Evolutionary conservation across 208 protist species (phyloP).

Genomic region (Trichomonas gallinae): DNA sequence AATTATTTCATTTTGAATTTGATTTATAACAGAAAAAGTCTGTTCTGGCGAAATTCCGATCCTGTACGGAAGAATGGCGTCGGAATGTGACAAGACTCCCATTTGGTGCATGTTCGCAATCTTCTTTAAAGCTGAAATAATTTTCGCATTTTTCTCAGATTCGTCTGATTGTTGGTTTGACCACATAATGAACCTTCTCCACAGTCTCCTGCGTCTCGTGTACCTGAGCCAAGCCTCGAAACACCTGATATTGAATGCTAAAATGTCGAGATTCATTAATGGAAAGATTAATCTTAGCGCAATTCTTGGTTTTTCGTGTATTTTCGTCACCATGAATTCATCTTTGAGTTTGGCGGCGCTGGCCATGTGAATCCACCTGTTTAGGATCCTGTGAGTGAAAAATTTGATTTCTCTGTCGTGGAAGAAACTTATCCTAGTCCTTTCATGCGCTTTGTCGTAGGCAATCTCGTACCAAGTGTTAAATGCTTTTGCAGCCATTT

Average conservation of each 20-base stretch:
- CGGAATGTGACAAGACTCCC: not conserved
- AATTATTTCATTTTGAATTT: not conserved
- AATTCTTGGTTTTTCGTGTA: not conserved
- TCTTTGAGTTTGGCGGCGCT: not conserved
- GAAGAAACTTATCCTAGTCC: not conserved
- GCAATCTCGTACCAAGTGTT: not conserved
- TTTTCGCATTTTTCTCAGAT: not conserved
- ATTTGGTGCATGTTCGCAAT: not conserved
- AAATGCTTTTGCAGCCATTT: not conserved
- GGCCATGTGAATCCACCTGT: not conserved
- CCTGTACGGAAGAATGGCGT: not conserved
- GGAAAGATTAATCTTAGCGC: not conserved
- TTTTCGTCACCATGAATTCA: not conserved
- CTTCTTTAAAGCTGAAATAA: not conserved
- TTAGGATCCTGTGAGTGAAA: not conserved
- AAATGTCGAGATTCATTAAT: not conserved
- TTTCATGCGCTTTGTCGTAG: not conserved
- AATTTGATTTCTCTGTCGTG: not conserved
- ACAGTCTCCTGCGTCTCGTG: not conserved
- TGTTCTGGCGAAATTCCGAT: not conserved
- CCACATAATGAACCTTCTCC: not conserved
- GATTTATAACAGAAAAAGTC: not conserved
- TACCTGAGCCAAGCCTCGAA: not conserved
- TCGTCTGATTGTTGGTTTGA: not conserved
- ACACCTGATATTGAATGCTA: not conserved